A percentile compares a stretch with the other conserved stretches of the same genome.
These are phyloP conservation scores for Cronartium ribicola DNA, from an alignment of 1,284 basidiomycete genomes.

Conservation along the genomic window DNA sequence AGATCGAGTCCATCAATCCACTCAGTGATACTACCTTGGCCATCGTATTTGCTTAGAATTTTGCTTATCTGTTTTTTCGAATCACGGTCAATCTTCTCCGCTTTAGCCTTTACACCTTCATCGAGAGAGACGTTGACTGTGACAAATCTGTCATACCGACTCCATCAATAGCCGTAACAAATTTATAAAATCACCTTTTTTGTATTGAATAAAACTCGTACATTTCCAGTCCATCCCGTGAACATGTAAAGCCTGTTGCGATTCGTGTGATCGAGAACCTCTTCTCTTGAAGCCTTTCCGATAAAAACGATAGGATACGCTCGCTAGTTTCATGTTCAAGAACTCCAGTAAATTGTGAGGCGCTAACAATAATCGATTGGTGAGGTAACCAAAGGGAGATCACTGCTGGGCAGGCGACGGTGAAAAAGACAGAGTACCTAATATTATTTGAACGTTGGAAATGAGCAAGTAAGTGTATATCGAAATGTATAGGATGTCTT, in stretches of 20 bases:
- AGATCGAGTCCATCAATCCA: not conserved
- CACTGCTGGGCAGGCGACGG: conserved; percentile 21
- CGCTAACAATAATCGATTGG: conserved; percentile 14
- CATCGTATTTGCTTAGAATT: not conserved
- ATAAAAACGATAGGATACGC: conserved; percentile 3
- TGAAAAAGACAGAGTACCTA: conserved; percentile 18
- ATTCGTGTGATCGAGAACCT: not conserved
- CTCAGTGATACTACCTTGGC: not conserved
- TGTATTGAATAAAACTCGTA: not conserved
- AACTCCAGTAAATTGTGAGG: conserved; percentile 12
- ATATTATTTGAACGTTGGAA: too few relatives aligned
- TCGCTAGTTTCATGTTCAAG: conserved; percentile 17
- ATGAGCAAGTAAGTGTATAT: too few relatives aligned
- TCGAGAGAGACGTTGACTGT: conserved; percentile 1
- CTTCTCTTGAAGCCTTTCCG: not conserved
- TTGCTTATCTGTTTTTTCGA: not conserved
- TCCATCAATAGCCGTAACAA: not conserved
- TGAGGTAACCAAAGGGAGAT: conserved; percentile 19
- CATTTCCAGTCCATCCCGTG: not conserved
- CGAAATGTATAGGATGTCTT: not conserved
- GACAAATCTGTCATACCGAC: not conserved
- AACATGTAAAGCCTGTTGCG: conserved; percentile 10
- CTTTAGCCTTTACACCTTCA: not conserved
- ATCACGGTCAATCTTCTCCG: not conserved
- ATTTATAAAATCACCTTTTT: not conserved